These are phyloP conservation scores for Senna siamea DNA, from an alignment of 306 rosid species.

Conservation along the genomic window DNA sequence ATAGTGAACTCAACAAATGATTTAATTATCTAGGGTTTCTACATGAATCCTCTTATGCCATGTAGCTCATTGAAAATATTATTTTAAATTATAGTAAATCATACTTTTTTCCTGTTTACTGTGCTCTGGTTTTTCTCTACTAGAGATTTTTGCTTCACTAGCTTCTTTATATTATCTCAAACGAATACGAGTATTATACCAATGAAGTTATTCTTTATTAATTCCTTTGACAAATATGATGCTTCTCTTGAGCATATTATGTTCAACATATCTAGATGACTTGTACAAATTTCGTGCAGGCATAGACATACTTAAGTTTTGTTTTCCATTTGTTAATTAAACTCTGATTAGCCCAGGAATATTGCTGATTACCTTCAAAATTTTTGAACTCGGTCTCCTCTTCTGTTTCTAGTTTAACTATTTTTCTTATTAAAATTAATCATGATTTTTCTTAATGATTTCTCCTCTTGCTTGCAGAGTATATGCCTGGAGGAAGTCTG, in stretches of 20 bases:
- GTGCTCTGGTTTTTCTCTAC: not conserved
- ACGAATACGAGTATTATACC: not conserved
- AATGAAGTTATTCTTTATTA: not conserved
- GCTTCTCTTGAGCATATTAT: not conserved
- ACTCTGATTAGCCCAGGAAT: conserved; percentile 24
- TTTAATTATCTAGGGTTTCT: not conserved
- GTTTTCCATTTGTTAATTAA: conserved; percentile 29
- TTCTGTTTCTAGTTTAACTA: not conserved
- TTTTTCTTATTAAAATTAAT: conserved; percentile 36
- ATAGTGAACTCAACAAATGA: not conserved
- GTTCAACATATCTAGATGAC: not conserved
- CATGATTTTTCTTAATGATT: conserved; percentile 14
- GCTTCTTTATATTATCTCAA: not conserved
- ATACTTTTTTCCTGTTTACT: not conserved
- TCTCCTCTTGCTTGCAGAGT: conserved; percentile 66
- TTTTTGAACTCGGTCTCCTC: not conserved
- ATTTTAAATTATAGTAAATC: not conserved
- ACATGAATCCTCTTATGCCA: not conserved
- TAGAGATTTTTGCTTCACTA: not conserved
- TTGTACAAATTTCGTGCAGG: conserved; percentile 13
- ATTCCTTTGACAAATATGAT: not conserved
- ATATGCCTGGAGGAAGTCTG: conserved; percentile 97
- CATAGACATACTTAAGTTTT: conserved; percentile 2
- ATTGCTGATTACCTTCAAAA: conserved; percentile 4
- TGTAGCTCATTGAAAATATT: not conserved